phyloP scores from a whole-genome alignment of 1,284 basidiomycete species.

The Rugosomyces carneus region DNA sequence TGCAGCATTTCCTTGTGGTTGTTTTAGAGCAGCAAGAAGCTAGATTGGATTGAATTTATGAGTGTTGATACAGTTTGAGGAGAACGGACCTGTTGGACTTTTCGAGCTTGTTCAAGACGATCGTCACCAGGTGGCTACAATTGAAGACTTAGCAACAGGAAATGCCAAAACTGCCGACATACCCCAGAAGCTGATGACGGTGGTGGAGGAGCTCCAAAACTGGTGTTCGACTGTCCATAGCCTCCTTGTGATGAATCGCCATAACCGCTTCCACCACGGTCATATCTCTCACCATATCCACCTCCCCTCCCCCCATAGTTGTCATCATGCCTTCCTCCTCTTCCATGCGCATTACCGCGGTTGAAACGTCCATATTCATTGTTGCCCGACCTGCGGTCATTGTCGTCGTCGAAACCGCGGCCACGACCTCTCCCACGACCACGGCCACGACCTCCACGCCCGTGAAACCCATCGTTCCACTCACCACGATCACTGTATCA shows the following conservation, averaged over 20 bases:
- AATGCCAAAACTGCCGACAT: constrained; percentile 7
- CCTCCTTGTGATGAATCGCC: constrained; percentile 39
- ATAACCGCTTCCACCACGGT: constrained; percentile 40
- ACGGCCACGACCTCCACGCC: constrained; percentile 26
- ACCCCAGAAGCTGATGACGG: constrained; percentile 13
- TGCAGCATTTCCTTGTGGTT: constrained; percentile 42
- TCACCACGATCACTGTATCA: constrained; percentile 20
- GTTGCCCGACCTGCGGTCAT: constrained; percentile 27
- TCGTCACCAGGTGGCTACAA: constrained; percentile 46
- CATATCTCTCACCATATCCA: constrained; percentile 35
- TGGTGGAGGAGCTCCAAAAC: constrained; percentile 24
- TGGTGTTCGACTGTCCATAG: constrained; percentile 27
- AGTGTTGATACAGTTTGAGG: background rate
- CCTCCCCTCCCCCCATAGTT: constrained; percentile 25
- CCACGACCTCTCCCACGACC: constrained; percentile 25
- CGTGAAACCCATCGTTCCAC: constrained; percentile 11
- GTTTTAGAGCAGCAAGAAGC: constrained; percentile 72
- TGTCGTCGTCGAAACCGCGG: constrained; percentile 28
- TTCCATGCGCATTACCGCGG: constrained; percentile 30
- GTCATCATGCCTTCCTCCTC: constrained; percentile 36
- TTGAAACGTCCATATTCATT: constrained; percentile 34
- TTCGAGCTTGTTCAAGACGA: constrained; percentile 74
- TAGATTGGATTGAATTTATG: constrained; percentile 18
- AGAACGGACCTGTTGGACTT: constrained; percentile 61
- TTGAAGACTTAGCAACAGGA: background rate